Evolutionary conservation across 805 yeast species (phyloP).

Genomic region (Cyberlindnera suaveolens): DNA sequence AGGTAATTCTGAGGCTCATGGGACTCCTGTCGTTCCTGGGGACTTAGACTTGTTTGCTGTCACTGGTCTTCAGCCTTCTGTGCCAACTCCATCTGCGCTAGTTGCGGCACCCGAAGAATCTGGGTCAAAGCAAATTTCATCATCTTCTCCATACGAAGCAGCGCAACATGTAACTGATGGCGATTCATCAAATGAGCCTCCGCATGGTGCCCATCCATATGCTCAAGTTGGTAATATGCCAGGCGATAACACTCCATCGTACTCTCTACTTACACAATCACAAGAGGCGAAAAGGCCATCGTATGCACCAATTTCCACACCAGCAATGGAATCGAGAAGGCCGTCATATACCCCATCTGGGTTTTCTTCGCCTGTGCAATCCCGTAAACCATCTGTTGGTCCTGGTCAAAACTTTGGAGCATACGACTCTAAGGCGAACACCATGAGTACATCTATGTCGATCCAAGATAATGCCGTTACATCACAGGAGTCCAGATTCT

Average conservation of each 20-base stretch:
- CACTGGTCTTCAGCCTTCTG: constrained; percentile 6
- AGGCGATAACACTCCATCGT: too few relatives aligned
- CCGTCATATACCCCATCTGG: neutral
- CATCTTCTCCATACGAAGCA: too few relatives aligned
- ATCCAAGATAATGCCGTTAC: neutral
- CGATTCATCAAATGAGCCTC: too few relatives aligned
- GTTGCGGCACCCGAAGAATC: neutral
- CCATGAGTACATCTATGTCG: constrained; percentile 6
- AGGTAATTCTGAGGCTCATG: neutral
- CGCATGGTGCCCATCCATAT: neutral
- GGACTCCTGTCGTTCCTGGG: constrained; percentile 5
- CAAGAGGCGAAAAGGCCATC: too few relatives aligned
- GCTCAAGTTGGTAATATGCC: neutral
- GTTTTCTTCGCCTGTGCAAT: neutral
- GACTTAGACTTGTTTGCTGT: constrained; percentile 16
- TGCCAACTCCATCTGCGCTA: constrained; percentile 1
- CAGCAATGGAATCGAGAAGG: neutral
- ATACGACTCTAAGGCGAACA: constrained; percentile 1
- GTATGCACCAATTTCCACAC: neutral
- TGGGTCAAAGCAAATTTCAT: too few relatives aligned
- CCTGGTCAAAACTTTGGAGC: constrained; percentile 8
- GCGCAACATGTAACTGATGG: too few relatives aligned
- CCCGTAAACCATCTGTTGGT: neutral
- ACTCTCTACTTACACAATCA: too few relatives aligned
- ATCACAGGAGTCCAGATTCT: constrained; percentile 9